A percentile compares a stretch with the other conserved stretches of the same genome.
phyloP scores from a whole-genome alignment of 2,329 filamentous ascomycete genomes.

The Aquanectria penicillioides region DNA sequence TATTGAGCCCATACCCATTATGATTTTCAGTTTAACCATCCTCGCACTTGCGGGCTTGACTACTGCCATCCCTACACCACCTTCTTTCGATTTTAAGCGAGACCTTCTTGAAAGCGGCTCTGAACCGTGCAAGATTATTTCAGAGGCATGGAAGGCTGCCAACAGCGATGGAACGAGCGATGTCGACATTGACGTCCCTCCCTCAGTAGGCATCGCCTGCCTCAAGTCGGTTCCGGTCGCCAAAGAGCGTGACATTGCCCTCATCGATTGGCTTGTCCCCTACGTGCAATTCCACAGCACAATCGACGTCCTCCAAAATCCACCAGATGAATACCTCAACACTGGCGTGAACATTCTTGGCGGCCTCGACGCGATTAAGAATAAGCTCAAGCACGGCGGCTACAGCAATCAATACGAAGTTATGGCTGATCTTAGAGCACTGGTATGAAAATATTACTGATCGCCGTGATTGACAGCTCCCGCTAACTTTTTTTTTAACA shows the following conservation, averaged over 20 bases:
- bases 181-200: conserved; percentile 24
- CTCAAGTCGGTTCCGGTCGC: conserved; percentile 39
- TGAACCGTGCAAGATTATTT: conserved; percentile 33
- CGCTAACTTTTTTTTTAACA: neutral
- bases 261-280: conserved; percentile 35
- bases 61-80: neutral
- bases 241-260: conserved; percentile 35
- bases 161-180: neutral
- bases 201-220: conserved; percentile 35
- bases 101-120: conserved; percentile 7
- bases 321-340: conserved; percentile 36
- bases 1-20: no score
- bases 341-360: conserved; percentile 36
- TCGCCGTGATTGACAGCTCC: no score
- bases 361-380: conserved; percentile 29
- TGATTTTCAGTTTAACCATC: neutral
- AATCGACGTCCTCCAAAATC: conserved; percentile 35
- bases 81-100: neutral
- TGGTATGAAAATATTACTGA: conserved; percentile 21
- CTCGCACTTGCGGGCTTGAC: conserved; percentile 9
- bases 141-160: conserved; percentile 25
- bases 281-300: conserved; percentile 36
- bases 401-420: conserved; percentile 37
- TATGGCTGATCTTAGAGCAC: conserved; percentile 33
- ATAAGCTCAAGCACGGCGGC: conserved; percentile 26